Base-by-base conservation (phyloP, 2,329 filamentous ascomycete species). In the Nemania serpens region DNA sequence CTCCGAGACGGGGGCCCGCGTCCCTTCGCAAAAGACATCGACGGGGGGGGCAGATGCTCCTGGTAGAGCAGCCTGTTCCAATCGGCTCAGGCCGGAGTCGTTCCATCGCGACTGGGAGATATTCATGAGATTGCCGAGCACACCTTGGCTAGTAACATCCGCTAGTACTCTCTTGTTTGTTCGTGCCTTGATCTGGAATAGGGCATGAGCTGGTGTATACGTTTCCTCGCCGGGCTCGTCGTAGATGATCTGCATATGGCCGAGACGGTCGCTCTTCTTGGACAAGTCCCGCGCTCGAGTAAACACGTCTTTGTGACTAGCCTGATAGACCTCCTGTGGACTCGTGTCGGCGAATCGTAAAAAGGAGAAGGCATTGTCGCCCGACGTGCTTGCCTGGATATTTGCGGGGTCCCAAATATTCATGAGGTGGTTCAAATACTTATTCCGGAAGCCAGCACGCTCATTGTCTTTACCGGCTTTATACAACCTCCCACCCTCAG, bases 321-420 rank as follows among this genome's bases (percentile, higher is more conserved):
- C 84, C 56, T 82, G 81, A 59, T 89, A 90, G 1, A 87, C 88
- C 64, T 98, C 93, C 10, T 82, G 82, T 1, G 88, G 80, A 13
- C 92, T 95, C 0, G 84, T 81, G 69, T 97, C 91, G 3, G 90
- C 86, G 70, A 99, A 97, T 4, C 93, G 88, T 61, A 98, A 82
- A 87, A 93, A 99, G 0, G 93, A 94, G 75, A 98, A 98, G 1
- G 87, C 84, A 13, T 86, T 84, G 51, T 84, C 81, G 0, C 84
- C 82, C 20, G 82, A 79, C 11, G 83, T 76, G 66, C 87, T 91
- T 49, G 86, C 79, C 12, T 83, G 82, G 45, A 97, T 84, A 68
- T 97, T 87, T 51, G 94, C 88, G 0, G 91, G 89, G 1, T 87
- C 86, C 88, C 91, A 99, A 54, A 99, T 88, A 71, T 96, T 97